Percentiles rank a stretch among this genome's conserved stretches.
phyloP scores from a whole-genome alignment of 805 yeast species.

The Wickerhamiella parazyma region DNA sequence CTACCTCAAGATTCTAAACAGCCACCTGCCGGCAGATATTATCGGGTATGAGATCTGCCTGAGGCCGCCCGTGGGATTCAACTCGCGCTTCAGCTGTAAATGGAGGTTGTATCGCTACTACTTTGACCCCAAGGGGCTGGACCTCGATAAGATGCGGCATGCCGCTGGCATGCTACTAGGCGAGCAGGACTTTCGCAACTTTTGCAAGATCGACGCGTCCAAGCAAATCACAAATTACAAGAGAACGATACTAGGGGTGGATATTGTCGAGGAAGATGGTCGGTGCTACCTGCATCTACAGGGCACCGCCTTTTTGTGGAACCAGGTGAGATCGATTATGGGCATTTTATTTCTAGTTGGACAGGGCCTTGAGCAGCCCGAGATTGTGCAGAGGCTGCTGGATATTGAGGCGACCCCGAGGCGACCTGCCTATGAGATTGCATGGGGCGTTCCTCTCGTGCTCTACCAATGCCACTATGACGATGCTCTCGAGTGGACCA shows the following conservation, averaged over 20 bases:
- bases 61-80: conserved; percentile 70
- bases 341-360: conserved; percentile 73
- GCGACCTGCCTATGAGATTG: conserved; percentile 78
- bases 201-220: conserved; percentile 87
- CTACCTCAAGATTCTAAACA: conserved; percentile 62
- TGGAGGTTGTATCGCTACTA: conserved; percentile 76
- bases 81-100: conserved; percentile 87
- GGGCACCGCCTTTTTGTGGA: conserved; percentile 94
- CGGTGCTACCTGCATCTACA: conserved; percentile 58
- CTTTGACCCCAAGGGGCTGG: conserved; percentile 37
- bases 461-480: conserved; percentile 73
- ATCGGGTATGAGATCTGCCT: conserved; percentile 69
- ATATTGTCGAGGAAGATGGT: conserved; percentile 28
- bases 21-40: conserved; percentile 67
- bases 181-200: conserved; percentile 81
- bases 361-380: conserved; percentile 53
- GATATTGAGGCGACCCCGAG: conserved; percentile 43
- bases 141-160: conserved; percentile 49
- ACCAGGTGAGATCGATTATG: conserved; percentile 93
- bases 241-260: conserved; percentile 46
- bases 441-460: conserved; percentile 75
- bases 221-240: conserved; percentile 73
- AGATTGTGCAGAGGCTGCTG: conserved; percentile 43
- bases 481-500: conserved; percentile 48
- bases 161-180: conserved; percentile 59